Base-by-base conservation (phyloP, 441 rosid genomes). In the Hura crepitans region DNA sequence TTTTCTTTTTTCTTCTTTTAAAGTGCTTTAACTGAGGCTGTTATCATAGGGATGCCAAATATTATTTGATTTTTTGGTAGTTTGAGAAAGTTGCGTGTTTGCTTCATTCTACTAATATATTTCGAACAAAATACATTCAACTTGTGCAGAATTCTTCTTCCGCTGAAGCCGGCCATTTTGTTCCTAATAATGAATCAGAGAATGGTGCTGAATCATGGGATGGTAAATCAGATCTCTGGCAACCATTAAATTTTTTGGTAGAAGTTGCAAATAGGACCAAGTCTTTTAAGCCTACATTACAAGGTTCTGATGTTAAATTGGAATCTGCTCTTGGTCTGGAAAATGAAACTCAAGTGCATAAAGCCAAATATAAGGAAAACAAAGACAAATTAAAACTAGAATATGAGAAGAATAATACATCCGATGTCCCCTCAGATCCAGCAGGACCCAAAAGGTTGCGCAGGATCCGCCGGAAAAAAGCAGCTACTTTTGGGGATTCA, bases 211-310 rank as follows among this genome's bases (percentile, higher is more conserved):
- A 85, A 63, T 62, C 75, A 27, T 68, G 71, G 74, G 85, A 84
- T 56, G 79, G 80, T 62, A 85, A 87, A 77, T 75, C 76, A 50
- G 88, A 89, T 77, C 80, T 82, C 6, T 87, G 92, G 92, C 89
- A 87, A 62, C 88, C 96, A 15, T 82, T 89, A 62, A 85, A 89
- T 80, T 85, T 85, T 79, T 83, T 87, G 62, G 92, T 86, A 59
- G 96, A 89, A 81, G 96, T 88, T 73, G 92, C 96, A 42, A 89
- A 86, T 77, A 83, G 85, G 72, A 84, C 85, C 71, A 89, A 85
- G 79, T 78, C 87, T 23, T 81, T 81, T 49, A 85, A 82, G 78
- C 66, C 70, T 62, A 77, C 72, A 78, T 76, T 83, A 43, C 85
- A 77, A 59, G 79, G 66, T 46, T 56, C 59, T 71, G 88, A 86